Conservation (phyloP, 306 rosid species). For the Dryas drummondii region DNA sequence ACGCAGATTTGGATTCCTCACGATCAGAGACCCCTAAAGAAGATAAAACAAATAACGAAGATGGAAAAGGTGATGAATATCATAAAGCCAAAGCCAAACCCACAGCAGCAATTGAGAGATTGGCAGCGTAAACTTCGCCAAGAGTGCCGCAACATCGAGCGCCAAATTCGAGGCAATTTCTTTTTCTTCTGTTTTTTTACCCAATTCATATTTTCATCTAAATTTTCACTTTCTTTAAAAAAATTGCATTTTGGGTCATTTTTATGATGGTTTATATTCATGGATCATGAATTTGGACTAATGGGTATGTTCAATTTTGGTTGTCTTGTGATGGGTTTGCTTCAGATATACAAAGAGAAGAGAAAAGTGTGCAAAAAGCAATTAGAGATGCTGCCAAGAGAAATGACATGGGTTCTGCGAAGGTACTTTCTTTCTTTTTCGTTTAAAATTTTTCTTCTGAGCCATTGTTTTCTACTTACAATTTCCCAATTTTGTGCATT, state of each 20-base stretch:
- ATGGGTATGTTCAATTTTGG: conserved; percentile 13
- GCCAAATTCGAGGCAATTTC: conserved; percentile 78
- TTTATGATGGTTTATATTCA: neutral
- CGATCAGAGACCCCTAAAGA: neutral
- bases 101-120: conserved; percentile 81
- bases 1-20: neutral
- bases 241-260: neutral
- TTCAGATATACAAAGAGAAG: conserved; percentile 85
- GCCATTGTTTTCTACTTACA: neutral
- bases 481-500: neutral
- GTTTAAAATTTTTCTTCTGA: neutral
- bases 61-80: conserved; percentile 85
- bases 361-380: conserved; percentile 83
- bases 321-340: conserved; percentile 2
- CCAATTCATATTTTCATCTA: neutral
- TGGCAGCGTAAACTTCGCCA: conserved; percentile 96
- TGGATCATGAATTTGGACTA: neutral
- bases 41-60: neutral
- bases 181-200: neutral
- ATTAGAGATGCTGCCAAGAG: conserved; percentile 94
- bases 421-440: conserved; percentile 43
- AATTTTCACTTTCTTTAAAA: neutral
- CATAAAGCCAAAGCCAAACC: conserved; percentile 74
- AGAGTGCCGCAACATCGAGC: conserved; percentile 90
- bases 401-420: conserved; percentile 94